Conservation (phyloP, 305 asterid species). For the Andrographis paniculata region DNA sequence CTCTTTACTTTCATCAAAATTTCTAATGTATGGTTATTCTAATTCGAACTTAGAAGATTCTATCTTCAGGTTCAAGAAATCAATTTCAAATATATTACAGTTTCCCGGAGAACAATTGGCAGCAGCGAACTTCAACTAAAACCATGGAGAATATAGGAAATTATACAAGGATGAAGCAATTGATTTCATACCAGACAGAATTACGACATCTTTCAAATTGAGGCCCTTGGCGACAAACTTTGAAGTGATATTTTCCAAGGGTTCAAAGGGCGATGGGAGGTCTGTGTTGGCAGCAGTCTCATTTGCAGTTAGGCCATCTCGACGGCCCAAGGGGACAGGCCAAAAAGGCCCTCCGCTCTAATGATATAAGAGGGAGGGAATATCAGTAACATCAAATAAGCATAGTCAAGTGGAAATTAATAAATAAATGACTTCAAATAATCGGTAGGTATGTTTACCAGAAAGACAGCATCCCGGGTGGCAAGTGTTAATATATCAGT, state of each 20-base stretch:
- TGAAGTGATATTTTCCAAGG: conserved; percentile 49
- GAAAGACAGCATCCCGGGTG: conserved; percentile 58
- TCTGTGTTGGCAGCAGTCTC: conserved; percentile 49
- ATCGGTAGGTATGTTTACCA: conserved; percentile 36
- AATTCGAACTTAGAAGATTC: too few relatives aligned
- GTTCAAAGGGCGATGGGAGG: conserved; percentile 64
- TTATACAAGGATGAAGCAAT: neutral
- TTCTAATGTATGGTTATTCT: too few relatives aligned
- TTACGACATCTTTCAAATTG: conserved; percentile 52
- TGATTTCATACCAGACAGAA: conserved; percentile 45
- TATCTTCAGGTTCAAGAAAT: too few relatives aligned
- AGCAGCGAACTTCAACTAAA: too few relatives aligned
- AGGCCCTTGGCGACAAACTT: conserved; percentile 60
- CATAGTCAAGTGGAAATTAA: too few relatives aligned
- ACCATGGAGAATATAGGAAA: too few relatives aligned
- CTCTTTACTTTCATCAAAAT: too few relatives aligned
- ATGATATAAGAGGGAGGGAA: neutral
- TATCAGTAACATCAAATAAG: conserved; percentile 1
- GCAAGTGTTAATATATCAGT: conserved; percentile 68
- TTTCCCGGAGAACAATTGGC: too few relatives aligned
- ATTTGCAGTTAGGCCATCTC: conserved; percentile 63
- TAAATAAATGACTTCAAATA: too few relatives aligned
- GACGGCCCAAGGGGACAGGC: conserved; percentile 55
- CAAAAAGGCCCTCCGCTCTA: conserved; percentile 63
- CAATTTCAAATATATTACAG: too few relatives aligned